phyloP scores from a whole-genome alignment of 2,329 filamentous ascomycete genomes.

The Aspergillus chevalieri region DNA sequence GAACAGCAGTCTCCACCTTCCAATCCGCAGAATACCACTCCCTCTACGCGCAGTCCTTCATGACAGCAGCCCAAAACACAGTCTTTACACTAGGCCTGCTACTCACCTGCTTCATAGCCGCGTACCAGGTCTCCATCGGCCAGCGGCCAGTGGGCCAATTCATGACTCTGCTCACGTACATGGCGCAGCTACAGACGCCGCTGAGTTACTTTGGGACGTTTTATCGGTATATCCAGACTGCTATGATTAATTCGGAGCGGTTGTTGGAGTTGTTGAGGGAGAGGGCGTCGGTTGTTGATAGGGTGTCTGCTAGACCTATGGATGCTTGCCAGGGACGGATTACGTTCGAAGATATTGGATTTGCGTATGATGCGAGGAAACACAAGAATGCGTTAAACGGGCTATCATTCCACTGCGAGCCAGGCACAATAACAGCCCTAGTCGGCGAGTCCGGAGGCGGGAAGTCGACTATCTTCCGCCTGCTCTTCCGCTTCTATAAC shows the following conservation, averaged over 20 bases:
- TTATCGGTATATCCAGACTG: conserved; percentile 90
- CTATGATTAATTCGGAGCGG: conserved; percentile 94
- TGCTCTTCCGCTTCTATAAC: conserved; percentile 97
- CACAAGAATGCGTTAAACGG: conserved; percentile 79
- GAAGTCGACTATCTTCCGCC: conserved; percentile 92
- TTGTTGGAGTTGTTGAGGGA: conserved; percentile 96
- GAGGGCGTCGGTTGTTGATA: conserved; percentile 81
- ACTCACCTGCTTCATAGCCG: conserved; percentile 65
- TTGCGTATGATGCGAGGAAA: conserved; percentile 66
- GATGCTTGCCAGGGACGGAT: conserved; percentile 71
- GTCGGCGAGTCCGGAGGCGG: conserved; percentile 97
- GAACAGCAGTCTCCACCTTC: conserved; percentile 62
- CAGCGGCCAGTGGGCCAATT: conserved; percentile 64
- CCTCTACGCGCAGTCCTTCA: conserved; percentile 66
- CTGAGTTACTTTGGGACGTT: conserved; percentile 90
- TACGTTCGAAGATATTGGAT: conserved; percentile 79
- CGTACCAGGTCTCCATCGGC: conserved; percentile 67
- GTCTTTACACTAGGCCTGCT: conserved; percentile 74
- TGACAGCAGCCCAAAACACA: conserved; percentile 74
- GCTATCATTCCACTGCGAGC: conserved; percentile 75
- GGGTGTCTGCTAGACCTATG: conserved; percentile 57
- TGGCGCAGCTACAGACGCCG: conserved; percentile 76
- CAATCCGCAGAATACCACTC: conserved; percentile 71
- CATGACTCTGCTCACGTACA: conserved; percentile 67
- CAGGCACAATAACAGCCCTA: conserved; percentile 90